Evolutionary conservation across 1,284 basidiomycete genomes (phyloP).

Genomic region (Trichosporon coremiiforme): DNA sequence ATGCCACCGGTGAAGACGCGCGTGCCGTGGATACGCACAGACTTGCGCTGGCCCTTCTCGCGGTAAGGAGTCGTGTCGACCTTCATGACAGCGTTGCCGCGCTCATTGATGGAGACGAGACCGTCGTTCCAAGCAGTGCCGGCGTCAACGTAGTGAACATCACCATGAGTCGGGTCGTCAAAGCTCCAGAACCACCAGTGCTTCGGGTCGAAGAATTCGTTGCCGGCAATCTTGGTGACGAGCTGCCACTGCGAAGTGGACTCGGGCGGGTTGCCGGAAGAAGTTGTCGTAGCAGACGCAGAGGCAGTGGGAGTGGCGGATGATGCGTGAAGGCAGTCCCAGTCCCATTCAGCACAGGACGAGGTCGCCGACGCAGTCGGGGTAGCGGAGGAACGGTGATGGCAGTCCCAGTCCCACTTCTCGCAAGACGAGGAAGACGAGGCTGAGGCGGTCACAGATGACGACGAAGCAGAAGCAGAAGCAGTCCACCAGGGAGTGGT

Average conservation of each 20-base stretch:
- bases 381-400: background rate
- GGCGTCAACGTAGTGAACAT: conserved; percentile 54
- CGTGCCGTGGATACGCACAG: conserved; percentile 71
- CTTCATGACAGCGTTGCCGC: conserved; percentile 76
- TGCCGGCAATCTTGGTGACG: conserved; percentile 41
- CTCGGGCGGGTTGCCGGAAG: conserved; percentile 28
- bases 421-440: conserved; percentile 11
- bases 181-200: conserved; percentile 74
- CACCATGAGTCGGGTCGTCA: conserved; percentile 78
- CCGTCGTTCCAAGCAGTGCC: conserved; percentile 50
- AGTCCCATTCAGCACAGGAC: conserved; percentile 27
- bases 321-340: conserved; percentile 17
- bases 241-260: conserved; percentile 43
- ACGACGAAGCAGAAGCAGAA: too few species aligned
- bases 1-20: conserved; percentile 65
- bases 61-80: conserved; percentile 78
- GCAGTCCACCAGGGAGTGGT: conserved; percentile 11
- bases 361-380: conserved; percentile 30
- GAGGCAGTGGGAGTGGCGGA: conserved; percentile 18
- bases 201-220: conserved; percentile 68
- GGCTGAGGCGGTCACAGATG: background rate
- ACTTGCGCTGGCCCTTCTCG: conserved; percentile 63
- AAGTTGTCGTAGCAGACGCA: conserved; percentile 25
- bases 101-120: conserved; percentile 63
- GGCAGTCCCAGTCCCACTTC: conserved; percentile 12